A percentile compares a stretch with the other conserved stretches of the same genome.
phyloP scores from a whole-genome alignment of 345 rosid genomes.

The Hypericum perforatum region DNA sequence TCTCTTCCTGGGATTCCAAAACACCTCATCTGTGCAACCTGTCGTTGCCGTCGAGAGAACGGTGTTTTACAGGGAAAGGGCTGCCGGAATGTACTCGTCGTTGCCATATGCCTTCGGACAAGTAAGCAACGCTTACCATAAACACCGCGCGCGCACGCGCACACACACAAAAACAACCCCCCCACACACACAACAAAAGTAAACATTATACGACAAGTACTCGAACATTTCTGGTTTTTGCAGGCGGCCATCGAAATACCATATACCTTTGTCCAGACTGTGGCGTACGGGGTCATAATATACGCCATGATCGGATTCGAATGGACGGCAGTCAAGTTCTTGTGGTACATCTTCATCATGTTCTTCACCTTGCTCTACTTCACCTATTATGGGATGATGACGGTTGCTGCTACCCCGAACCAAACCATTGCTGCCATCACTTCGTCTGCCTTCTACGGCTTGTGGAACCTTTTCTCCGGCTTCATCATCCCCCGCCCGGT shows the following conservation, averaged over 20 bases:
- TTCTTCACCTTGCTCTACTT: constrained; percentile 2
- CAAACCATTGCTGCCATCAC: not conserved
- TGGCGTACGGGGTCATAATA: not conserved
- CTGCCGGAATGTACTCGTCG: no score
- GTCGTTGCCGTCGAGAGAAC: no score
- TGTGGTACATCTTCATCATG: constrained; percentile 4
- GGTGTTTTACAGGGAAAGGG: no score
- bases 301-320: constrained; percentile 1
- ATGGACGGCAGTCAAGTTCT: not conserved
- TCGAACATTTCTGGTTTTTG: no score
- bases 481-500: constrained; percentile 2
- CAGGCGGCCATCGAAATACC: not conserved
- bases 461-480: not conserved
- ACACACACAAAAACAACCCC: no score
- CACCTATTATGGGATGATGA: constrained; percentile 1
- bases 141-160: no score
- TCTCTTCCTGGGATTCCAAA: no score
- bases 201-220: no score
- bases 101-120: no score
- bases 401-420: not conserved
- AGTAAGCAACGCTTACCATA: no score
- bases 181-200: no score
- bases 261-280: not conserved
- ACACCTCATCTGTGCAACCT: no score
- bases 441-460: not conserved